Conservation (phyloP, 768 basidiomycete species). For the Collybia mongolica region DNA sequence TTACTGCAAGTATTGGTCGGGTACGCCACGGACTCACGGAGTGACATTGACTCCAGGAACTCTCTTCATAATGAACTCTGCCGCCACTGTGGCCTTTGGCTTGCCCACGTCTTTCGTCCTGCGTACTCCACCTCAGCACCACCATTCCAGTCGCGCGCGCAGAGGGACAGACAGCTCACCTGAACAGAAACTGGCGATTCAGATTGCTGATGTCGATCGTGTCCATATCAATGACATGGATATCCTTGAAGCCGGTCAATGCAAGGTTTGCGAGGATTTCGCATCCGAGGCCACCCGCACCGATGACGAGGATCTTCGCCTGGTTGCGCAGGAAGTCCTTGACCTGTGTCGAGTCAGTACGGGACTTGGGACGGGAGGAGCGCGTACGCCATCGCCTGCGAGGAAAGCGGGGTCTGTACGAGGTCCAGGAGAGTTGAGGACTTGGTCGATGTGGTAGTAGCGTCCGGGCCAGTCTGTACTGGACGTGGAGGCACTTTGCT, state of each 20-base stretch:
- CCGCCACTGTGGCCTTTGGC: slow-evolving; percentile 91
- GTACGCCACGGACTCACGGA: slow-evolving; percentile 59
- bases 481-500: neutral
- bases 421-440: slow-evolving; percentile 84
- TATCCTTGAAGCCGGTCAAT: slow-evolving; percentile 94
- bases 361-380: neutral
- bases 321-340: slow-evolving; percentile 81
- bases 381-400: slow-evolving; percentile 74
- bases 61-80: slow-evolving; percentile 95
- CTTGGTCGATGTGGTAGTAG: slow-evolving; percentile 83
- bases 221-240: slow-evolving; percentile 99
- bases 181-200: slow-evolving; percentile 96
- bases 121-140: slow-evolving; percentile 1
- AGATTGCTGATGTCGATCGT: slow-evolving; percentile 99
- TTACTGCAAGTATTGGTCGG: neutral
- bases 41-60: slow-evolving; percentile 97
- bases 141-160: neutral
- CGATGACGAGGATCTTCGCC: slow-evolving; percentile 95
- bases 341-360: slow-evolving; percentile 47
- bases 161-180: slow-evolving; percentile 45
- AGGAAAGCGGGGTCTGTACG: slow-evolving; percentile 83
- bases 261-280: slow-evolving; percentile 98
- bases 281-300: slow-evolving; percentile 95
- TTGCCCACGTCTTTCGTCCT: slow-evolving; percentile 91
- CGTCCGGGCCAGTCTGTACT: slow-evolving; percentile 49